A percentile compares a stretch with the other conserved stretches of the same genome.
Conservation (phyloP, 108 stramenopile species). For the Nitzschia palea region DNA sequence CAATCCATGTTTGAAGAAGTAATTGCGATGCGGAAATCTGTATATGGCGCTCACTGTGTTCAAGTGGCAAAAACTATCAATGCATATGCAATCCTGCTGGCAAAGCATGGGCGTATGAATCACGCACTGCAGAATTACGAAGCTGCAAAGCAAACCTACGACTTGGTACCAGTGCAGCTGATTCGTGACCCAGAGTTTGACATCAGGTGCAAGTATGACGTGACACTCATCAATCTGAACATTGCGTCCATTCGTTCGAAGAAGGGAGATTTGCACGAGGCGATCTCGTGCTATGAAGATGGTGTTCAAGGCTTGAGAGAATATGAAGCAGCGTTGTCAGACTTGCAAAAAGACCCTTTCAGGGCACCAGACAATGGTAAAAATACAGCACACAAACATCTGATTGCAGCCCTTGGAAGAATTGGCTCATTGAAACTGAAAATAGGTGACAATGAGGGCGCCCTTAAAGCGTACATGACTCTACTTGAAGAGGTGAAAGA, state of each 20-base stretch:
- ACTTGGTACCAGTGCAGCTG: conserved; percentile 49
- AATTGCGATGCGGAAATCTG: conserved; percentile 67
- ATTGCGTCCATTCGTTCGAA: conserved; percentile 90
- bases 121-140: conserved; percentile 78
- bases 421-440: conserved; percentile 86
- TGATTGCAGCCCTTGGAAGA: conserved; percentile 80
- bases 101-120: conserved; percentile 86
- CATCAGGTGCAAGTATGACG: conserved; percentile 82
- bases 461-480: conserved; percentile 68
- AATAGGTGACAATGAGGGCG: conserved; percentile 73
- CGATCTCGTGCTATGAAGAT: conserved; percentile 72
- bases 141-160: conserved; percentile 62
- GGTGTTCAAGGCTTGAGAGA: conserved; percentile 77
- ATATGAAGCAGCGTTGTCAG: conserved; percentile 65
- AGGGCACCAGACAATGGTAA: conserved; percentile 43
- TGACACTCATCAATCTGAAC: conserved; percentile 83
- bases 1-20: conserved; percentile 84
- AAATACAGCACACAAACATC: conserved; percentile 81
- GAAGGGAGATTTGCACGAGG: conserved; percentile 71
- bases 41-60: conserved; percentile 72
- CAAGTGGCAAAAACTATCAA: conserved; percentile 86
- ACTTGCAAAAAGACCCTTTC: conserved; percentile 42
- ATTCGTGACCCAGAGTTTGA: conserved; percentile 71
- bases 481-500: conserved; percentile 72
- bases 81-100: conserved; percentile 83